These are phyloP conservation scores for Coemansia sp. DNA, from an alignment of 192 early-diverging fungal genomes.

Conservation along the genomic window DNA sequence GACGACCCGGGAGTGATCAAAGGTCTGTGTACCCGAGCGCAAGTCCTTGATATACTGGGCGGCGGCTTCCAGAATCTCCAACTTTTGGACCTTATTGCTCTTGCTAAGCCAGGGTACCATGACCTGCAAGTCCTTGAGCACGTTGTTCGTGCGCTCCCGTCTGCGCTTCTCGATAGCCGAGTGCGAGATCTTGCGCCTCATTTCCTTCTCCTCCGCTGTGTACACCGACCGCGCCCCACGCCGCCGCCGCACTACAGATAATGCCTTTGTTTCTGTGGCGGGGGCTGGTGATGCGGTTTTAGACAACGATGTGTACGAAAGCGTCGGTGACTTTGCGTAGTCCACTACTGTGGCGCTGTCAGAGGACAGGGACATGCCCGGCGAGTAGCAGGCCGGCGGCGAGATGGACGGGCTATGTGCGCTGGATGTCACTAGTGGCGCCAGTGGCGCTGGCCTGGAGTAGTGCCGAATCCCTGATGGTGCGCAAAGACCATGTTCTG, in stretches of 20 bases:
- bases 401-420: not conserved
- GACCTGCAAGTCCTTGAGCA: constrained; percentile 73
- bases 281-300: constrained; percentile 39
- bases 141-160: constrained; percentile 85
- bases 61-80: constrained; percentile 37
- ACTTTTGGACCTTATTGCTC: constrained; percentile 37
- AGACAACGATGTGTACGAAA: constrained; percentile 20
- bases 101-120: constrained; percentile 65
- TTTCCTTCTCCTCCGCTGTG: constrained; percentile 59
- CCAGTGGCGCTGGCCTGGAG: not conserved
- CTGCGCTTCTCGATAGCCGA: constrained; percentile 81
- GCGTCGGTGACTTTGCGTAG: constrained; percentile 30
- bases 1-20: constrained; percentile 2
- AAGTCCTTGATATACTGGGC: constrained; percentile 39
- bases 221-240: constrained; percentile 36
- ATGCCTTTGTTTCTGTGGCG: not conserved
- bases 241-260: constrained; percentile 7
- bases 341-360: constrained; percentile 21
- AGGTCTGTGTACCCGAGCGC: constrained; percentile 3
- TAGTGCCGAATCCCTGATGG: constrained; percentile 7
- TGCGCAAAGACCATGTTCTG: constrained; percentile 11
- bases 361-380: constrained; percentile 16
- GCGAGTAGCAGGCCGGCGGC: constrained; percentile 27
- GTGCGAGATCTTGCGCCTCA: constrained; percentile 79
- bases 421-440: constrained; percentile 6